Conservation (phyloP, 257 asterid species). For the Nicotiana otophora region DNA sequence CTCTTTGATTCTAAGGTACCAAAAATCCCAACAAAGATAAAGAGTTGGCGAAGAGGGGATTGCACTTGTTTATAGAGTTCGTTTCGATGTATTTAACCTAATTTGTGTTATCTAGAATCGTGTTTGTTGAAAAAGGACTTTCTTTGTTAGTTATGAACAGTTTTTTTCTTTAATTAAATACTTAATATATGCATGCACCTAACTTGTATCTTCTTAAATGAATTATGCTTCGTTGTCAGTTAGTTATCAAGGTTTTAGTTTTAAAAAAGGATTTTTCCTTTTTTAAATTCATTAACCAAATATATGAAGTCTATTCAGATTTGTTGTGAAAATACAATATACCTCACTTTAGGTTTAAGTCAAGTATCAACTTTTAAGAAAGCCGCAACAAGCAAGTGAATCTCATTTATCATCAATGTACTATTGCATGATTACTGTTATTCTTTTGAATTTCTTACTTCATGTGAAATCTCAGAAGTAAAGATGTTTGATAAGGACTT, state of each 20-base stretch:
- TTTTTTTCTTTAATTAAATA: neutral
- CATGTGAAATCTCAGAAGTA: neutral
- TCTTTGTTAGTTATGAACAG: neutral
- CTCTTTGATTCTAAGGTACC: neutral
- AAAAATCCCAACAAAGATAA: neutral
- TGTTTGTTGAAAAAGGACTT: neutral
- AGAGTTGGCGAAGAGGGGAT: too few relatives aligned
- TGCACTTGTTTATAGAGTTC: neutral
- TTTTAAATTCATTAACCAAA: neutral
- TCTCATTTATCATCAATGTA: slow-evolving; percentile 2
- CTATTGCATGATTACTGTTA: neutral
- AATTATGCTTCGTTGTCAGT: neutral
- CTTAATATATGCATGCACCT: neutral
- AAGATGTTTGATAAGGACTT: neutral
- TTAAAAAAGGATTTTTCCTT: too few relatives aligned
- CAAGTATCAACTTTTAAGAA: neutral
- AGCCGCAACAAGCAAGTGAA: neutral
- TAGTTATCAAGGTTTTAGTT: neutral
- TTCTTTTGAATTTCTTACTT: neutral
- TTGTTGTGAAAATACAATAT: neutral
- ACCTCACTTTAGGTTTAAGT: neutral
- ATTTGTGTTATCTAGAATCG: neutral
- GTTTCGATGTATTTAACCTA: too few relatives aligned
- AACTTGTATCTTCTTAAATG: neutral
- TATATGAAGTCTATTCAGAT: neutral